Evolutionary conservation across 257 asterid genomes (phyloP).

Genomic region (Fraxinus cuspidata): DNA sequence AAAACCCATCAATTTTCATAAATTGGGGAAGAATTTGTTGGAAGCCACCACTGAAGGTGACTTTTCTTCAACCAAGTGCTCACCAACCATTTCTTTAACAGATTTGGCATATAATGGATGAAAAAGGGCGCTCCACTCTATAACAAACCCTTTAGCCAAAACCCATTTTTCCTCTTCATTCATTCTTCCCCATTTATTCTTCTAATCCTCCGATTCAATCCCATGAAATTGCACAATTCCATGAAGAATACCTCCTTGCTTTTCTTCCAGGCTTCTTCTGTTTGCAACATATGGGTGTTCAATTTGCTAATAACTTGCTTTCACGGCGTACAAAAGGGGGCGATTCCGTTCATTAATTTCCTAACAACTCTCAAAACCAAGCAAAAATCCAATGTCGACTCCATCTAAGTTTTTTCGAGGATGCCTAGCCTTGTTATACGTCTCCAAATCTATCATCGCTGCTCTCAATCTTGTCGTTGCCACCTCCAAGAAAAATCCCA

Average conservation of each 20-base stretch:
- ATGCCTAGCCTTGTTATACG: conserved; percentile 37
- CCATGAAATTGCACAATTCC: conserved; percentile 55
- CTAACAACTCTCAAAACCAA: conserved; percentile 18
- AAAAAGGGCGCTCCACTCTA: conserved; percentile 63
- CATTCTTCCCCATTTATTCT: conserved; percentile 60
- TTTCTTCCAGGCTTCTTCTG: conserved; percentile 59
- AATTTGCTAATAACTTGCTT: conserved; percentile 31
- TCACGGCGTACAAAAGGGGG: background rate
- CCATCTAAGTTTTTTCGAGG: conserved; percentile 36
- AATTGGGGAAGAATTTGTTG: conserved; percentile 35
- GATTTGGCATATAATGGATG: conserved; percentile 76
- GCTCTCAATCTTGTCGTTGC: conserved; percentile 28
- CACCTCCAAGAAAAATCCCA: conserved; percentile 29
- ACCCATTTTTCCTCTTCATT: conserved; percentile 56
- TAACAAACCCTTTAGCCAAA: conserved; percentile 56
- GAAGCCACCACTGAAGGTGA: conserved; percentile 27
- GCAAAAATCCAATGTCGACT: conserved; percentile 31
- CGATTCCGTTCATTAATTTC: conserved; percentile 9
- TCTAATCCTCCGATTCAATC: conserved; percentile 55
- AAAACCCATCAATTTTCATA: conserved; percentile 49
- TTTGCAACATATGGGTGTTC: conserved; percentile 34
- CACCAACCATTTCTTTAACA: conserved; percentile 64
- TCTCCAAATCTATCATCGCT: conserved; percentile 36
- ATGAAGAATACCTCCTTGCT: conserved; percentile 67
- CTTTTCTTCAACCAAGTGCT: conserved; percentile 38